Conservation (phyloP, 345 rosid genomes). For the Linum tenue region DNA sequence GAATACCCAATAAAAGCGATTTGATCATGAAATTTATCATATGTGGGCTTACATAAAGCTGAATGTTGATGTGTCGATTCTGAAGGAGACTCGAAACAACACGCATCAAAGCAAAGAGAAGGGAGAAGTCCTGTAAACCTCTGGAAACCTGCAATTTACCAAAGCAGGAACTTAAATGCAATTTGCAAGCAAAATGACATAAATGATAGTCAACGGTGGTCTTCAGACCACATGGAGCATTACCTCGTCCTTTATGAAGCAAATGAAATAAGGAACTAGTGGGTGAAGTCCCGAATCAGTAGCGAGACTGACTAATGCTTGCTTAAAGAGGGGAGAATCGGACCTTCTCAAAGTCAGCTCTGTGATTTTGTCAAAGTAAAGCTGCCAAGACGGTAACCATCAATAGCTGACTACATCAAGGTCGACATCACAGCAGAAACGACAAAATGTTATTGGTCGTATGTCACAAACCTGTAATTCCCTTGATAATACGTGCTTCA, state of each 20-base stretch:
- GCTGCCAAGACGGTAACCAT: slow-evolving; percentile 40
- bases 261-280: slow-evolving; percentile 91
- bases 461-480: slow-evolving; percentile 70
- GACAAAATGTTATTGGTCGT: neutral
- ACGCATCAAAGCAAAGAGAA: slow-evolving; percentile 91
- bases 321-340: slow-evolving; percentile 64
- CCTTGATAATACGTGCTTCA: slow-evolving; percentile 75
- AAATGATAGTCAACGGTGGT: neutral
- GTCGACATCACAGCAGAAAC: neutral
- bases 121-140: slow-evolving; percentile 65
- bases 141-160: slow-evolving; percentile 64
- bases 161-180: slow-evolving; percentile 8
- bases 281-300: slow-evolving; percentile 97
- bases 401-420: neutral
- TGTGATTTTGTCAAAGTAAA: slow-evolving; percentile 87
- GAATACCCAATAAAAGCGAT: slow-evolving; percentile 10
- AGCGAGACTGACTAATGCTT: slow-evolving; percentile 87
- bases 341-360: slow-evolving; percentile 76
- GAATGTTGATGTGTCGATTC: slow-evolving; percentile 83
- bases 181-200: slow-evolving; percentile 12
- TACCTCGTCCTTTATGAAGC: slow-evolving; percentile 93
- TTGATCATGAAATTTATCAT: slow-evolving; percentile 7
- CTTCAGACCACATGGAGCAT: slow-evolving; percentile 1
- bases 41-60: slow-evolving; percentile 74
- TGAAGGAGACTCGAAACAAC: slow-evolving; percentile 76